These are phyloP conservation scores for Phoma herbarum DNA, from an alignment of 2,329 filamentous ascomycete species.

Conservation along the genomic window DNA sequence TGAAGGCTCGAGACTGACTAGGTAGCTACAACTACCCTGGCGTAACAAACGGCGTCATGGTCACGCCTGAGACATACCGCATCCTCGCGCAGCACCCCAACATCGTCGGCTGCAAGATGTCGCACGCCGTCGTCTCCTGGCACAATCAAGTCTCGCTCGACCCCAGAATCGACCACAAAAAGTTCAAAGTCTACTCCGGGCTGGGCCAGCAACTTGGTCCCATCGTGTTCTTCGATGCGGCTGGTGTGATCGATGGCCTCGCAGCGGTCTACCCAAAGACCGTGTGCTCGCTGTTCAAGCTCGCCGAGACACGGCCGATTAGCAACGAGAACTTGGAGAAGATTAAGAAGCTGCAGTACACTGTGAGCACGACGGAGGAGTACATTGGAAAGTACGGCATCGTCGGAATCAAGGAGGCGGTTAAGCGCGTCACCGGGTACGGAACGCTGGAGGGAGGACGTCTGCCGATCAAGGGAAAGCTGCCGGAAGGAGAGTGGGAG, in stretches of 20 bases:
- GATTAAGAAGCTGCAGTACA: slow-evolving; percentile 66
- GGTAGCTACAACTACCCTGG: slow-evolving; percentile 70
- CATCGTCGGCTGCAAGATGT: slow-evolving; percentile 75
- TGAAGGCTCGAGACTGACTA: slow-evolving; percentile 19
- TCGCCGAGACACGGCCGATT: slow-evolving; percentile 53
- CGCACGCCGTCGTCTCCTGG: slow-evolving; percentile 71
- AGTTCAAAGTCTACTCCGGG: slow-evolving; percentile 70
- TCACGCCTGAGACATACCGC: slow-evolving; percentile 66
- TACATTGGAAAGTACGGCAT: slow-evolving; percentile 67
- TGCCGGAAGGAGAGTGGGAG: slow-evolving; percentile 68
- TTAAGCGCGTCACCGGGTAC: slow-evolving; percentile 66
- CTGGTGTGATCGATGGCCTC: slow-evolving; percentile 72
- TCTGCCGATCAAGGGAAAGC: slow-evolving; percentile 65
- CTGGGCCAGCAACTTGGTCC: slow-evolving; percentile 72
- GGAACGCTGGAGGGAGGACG: slow-evolving; percentile 68
- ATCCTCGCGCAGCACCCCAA: slow-evolving; percentile 69
- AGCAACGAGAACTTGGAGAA: slow-evolving; percentile 54
- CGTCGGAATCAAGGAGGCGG: slow-evolving; percentile 72
- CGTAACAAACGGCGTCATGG: slow-evolving; percentile 70
- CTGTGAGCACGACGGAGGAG: slow-evolving; percentile 69
- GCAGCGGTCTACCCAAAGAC: slow-evolving; percentile 71
- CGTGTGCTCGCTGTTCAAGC: slow-evolving; percentile 65
- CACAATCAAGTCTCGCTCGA: slow-evolving; percentile 68
- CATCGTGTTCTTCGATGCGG: slow-evolving; percentile 68
- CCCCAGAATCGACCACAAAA: slow-evolving; percentile 65